Conservation (phyloP, 164 flowering plant genomes). For the Kingdonia uniflora region DNA sequence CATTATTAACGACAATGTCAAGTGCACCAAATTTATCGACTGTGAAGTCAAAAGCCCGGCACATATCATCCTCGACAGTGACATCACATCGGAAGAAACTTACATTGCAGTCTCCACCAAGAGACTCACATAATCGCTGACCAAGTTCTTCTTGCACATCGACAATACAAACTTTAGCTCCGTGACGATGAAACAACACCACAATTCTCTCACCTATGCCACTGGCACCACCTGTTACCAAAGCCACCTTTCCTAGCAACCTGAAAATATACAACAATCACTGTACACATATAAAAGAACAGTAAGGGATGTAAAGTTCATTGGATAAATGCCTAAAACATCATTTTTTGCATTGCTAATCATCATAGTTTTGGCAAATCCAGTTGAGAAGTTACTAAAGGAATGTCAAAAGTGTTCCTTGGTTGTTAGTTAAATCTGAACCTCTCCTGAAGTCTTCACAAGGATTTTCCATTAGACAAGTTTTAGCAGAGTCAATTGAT, state of each 20-base stretch:
- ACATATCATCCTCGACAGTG: constrained; percentile 12
- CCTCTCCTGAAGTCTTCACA: no score
- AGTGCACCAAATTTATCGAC: constrained; percentile 56
- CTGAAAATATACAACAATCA: no score
- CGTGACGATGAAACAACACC: constrained; percentile 54
- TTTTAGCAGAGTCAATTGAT: no score
- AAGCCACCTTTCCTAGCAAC: constrained; percentile 44
- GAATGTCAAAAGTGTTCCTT: no score
- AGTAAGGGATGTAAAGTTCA: no score
- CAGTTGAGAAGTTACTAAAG: no score
- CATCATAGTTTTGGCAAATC: no score
- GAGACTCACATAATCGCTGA: constrained; percentile 27
- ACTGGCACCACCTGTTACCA: constrained; percentile 79
- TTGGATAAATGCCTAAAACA: no score
- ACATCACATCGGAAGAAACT: constrained; percentile 62
- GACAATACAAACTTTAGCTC: constrained; percentile 62
- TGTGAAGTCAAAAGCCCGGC: constrained; percentile 30
- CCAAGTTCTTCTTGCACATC: constrained; percentile 66
- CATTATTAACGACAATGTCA: constrained; percentile 84
- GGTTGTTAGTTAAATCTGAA: no score
- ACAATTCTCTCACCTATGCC: constrained; percentile 86
- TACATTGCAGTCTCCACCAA: constrained; percentile 21
- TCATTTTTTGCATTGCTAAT: no score
- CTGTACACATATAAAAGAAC: no score
- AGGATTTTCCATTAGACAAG: no score